Base-by-base conservation (phyloP, 2,329 filamentous ascomycete species). In the Erysiphe neolycopersici region DNA sequence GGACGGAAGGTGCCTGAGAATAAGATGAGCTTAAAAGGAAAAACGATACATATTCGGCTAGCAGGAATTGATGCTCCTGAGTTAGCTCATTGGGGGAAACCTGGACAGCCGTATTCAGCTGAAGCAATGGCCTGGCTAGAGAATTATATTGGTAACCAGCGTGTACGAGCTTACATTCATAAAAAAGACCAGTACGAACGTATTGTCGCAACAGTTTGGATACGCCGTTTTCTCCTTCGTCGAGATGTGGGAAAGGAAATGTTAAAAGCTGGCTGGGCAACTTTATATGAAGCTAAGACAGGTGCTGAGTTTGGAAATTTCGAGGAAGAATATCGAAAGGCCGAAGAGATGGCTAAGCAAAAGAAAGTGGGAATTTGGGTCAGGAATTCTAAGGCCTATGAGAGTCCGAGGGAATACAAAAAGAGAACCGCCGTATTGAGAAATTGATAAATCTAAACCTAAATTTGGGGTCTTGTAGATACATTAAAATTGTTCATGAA, bases 41-140 rank as follows among this genome's bases (percentile, higher is more conserved):
- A 78, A 50, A 94, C 85, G 47, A 81, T 98, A 51, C 74, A 85
- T 43, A 70, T 98, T 45, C 80, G 89, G 26, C 68, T 98, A 45
- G 89, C 89, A 14, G 89, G 89, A 42, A 64, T 98, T 44, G 89
- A 98, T 59, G 89, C 91, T 11, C 89, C 89, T 1, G 89, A 98
- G 61, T 66, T 80, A 45, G 77, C 85, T 9, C 89, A 98, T 60
- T 98, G 94, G 60, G 91, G 91, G 44, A 72, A 75, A 42, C 78
- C 82, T 22, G 80, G 76, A 10, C 89, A 98, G 60, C 87, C 85
- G 1, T 84, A 74, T 57, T 69, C 81, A 3, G 66, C 72, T 46
- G 87, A 95, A 59, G 83, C 89, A 8, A 65, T 87, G 43, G 62
- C 71, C 16, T 95, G 82, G 75, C 68, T 98, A n/a, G 73, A 69